Conservation (phyloP, 257 asterid genomes). For the Salvia miltiorrhiza region DNA sequence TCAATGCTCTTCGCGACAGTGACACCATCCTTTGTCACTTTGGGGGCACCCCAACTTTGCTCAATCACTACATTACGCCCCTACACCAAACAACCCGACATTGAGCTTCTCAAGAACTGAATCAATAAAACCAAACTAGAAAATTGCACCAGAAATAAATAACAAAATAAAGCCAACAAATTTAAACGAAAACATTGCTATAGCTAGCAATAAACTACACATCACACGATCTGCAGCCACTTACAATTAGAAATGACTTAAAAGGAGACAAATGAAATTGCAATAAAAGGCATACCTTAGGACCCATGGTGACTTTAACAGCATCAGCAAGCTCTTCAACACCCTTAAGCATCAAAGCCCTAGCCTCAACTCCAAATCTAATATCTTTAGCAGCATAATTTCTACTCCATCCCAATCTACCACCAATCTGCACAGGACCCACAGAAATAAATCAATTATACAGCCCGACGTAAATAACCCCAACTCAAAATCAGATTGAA, state of each 20-base stretch:
- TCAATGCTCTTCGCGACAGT: slow-evolving; percentile 97
- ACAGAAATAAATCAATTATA: slow-evolving; percentile 11
- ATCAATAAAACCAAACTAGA: not conserved
- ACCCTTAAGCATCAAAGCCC: slow-evolving; percentile 87
- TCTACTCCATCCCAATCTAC: slow-evolving; percentile 67
- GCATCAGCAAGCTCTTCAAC: slow-evolving; percentile 96
- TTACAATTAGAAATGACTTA: not conserved
- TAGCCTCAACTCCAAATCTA: slow-evolving; percentile 87
- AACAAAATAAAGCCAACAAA: not conserved
- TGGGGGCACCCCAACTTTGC: slow-evolving; percentile 99
- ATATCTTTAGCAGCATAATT: slow-evolving; percentile 91
- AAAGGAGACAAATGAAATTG: not conserved
- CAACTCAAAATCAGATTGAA: not conserved
- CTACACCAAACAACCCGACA: slow-evolving; percentile 32
- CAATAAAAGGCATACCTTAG: slow-evolving; percentile 47
- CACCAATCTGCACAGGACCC: slow-evolving; percentile 43
- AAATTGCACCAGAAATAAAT: not conserved
- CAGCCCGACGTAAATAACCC: not conserved
- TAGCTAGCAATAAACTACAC: not conserved
- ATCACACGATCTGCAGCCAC: not conserved
- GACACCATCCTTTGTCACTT: slow-evolving; percentile 97
- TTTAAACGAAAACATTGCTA: not conserved
- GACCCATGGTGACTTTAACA: slow-evolving; percentile 94
- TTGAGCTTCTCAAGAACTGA: not conserved
- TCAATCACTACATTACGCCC: slow-evolving; percentile 96